Evolutionary conservation across 495 filamentous ascomycete species (phyloP).

Genomic region (Mytilinidion resinicola): DNA sequence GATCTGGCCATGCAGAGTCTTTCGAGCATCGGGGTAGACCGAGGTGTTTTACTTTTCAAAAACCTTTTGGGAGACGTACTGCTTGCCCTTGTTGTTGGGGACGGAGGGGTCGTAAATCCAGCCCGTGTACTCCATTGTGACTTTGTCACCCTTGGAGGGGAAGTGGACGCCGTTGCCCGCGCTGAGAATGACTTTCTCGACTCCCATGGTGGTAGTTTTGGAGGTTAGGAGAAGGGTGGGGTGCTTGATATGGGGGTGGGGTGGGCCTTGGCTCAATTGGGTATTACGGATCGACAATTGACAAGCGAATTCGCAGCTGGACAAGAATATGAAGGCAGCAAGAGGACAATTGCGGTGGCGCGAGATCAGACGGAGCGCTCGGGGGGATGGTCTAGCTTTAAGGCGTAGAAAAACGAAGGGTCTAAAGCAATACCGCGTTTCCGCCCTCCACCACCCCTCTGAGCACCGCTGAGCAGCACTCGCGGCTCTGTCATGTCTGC

Average conservation of each 20-base stretch:
- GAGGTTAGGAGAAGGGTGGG: not conserved
- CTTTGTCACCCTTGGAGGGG: conserved; percentile 23
- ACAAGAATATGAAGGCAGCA: too few relatives aligned
- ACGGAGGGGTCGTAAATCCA: conserved; percentile 21
- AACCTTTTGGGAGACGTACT: conserved; percentile 9
- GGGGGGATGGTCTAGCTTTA: too few relatives aligned
- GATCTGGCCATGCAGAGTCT: not conserved
- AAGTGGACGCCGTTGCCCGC: conserved; percentile 22
- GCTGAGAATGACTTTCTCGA: conserved; percentile 18
- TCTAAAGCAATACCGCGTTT: too few relatives aligned
- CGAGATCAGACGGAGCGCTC: too few relatives aligned
- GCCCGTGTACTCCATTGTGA: conserved; percentile 28
- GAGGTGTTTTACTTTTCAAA: not conserved
- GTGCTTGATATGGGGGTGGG: not conserved
- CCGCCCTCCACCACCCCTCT: too few relatives aligned
- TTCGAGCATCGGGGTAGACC: not conserved
- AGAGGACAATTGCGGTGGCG: too few relatives aligned
- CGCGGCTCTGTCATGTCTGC: too few relatives aligned
- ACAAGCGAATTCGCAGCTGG: too few relatives aligned
- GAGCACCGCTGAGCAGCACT: too few relatives aligned
- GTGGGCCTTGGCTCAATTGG: too few relatives aligned
- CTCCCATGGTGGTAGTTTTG: conserved; percentile 18
- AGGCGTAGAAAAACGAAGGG: too few relatives aligned
- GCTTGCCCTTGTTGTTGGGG: conserved; percentile 14
- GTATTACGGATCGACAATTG: too few relatives aligned